Evolutionary conservation across 208 protist genomes (phyloP), one percentile per base, ranked within the genome.

Genomic region (Leptomonas pyrrhocoris): DNA sequence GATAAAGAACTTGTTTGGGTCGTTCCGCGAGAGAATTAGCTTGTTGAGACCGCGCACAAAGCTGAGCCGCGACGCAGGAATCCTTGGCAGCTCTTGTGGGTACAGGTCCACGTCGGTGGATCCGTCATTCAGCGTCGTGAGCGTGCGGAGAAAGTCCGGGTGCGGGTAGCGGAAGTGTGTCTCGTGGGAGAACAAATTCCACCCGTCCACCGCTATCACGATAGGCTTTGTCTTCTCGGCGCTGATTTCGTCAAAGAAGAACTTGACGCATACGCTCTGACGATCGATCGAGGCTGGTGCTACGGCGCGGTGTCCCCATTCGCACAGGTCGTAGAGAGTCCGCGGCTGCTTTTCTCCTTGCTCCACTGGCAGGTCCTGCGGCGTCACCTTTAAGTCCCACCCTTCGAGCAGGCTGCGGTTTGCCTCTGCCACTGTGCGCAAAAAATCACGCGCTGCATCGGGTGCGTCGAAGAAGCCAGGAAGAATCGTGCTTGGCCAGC

Each of bases 121-220:
- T 31, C 79, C 81, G 61, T 94, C 87, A 50, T 92, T 91, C 19
- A 94, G 75, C 11, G 87, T 86, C n/a, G 84, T 85, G 48, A 97
- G 61, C 0, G 81, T 91, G 42, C 90, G 88, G 40, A 97, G 75
- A 71, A 96, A 95, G 65, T 96, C 93, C 0, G 89, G 89, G 68
- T 97, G 93, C 48, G 91, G 90, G 75, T 95, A 95, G 31, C 91
- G 87, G 69, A 96, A 97, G 72, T 97, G 90, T n/a, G 90, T 97
- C 40, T 94, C 80, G 69, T 94, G 86, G 9, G 90, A 90, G 70
- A 97, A 93, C 16, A 96, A 74, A 55, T 97, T 96, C 89, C 89
- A 94, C 12, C 90, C 90, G 62, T 97, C 93, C 19, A 97, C 90
- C 40, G 85, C 90, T 67, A 96, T 87, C 12, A 97, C 68, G 62